Percentiles rank a stretch among this genome's conserved stretches.
phyloP scores from a whole-genome alignment of 2,329 filamentous ascomycete genomes.

The Paramyrothecium roridum region DNA sequence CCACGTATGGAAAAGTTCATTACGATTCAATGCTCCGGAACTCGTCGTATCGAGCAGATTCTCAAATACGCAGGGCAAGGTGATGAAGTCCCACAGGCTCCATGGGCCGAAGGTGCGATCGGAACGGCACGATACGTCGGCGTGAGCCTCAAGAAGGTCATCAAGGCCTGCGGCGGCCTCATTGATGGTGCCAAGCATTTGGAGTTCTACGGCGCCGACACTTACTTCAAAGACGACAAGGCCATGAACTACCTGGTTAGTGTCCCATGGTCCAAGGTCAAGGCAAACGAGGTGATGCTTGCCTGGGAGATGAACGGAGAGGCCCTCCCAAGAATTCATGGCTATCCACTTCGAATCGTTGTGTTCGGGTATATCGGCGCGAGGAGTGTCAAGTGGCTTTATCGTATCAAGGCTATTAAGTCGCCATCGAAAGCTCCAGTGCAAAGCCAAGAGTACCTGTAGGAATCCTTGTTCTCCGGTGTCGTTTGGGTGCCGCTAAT shows the following conservation, averaged over 20 bases:
- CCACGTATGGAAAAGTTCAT: conserved; percentile 56
- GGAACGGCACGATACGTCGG: conserved; percentile 62
- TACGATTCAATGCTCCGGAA: conserved; percentile 67
- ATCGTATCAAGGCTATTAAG: conserved; percentile 58
- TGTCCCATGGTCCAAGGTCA: conserved; percentile 67
- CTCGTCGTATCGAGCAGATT: conserved; percentile 68
- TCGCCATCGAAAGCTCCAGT: conserved; percentile 56
- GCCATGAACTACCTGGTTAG: conserved; percentile 65
- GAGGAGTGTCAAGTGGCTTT: conserved; percentile 61
- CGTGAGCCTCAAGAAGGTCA: conserved; percentile 64
- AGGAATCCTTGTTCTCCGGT: too few relatives aligned
- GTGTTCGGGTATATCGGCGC: conserved; percentile 68
- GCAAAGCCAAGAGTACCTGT: conserved; percentile 64
- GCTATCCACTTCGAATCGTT: conserved; percentile 59
- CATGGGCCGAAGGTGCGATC: conserved; percentile 67
- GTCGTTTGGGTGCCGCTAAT: too few relatives aligned
- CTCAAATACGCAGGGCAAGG: conserved; percentile 63
- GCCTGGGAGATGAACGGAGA: conserved; percentile 72
- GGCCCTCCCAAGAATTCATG: conserved; percentile 62
- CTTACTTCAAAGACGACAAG: conserved; percentile 67
- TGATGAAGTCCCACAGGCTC: conserved; percentile 54
- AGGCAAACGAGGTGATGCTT: conserved; percentile 62
- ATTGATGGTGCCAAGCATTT: conserved; percentile 53
- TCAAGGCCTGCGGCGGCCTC: conserved; percentile 67
- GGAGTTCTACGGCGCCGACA: conserved; percentile 68